phyloP scores from a whole-genome alignment of 2,329 filamentous ascomycete species.

The Dendrostoma leiphaemia region DNA sequence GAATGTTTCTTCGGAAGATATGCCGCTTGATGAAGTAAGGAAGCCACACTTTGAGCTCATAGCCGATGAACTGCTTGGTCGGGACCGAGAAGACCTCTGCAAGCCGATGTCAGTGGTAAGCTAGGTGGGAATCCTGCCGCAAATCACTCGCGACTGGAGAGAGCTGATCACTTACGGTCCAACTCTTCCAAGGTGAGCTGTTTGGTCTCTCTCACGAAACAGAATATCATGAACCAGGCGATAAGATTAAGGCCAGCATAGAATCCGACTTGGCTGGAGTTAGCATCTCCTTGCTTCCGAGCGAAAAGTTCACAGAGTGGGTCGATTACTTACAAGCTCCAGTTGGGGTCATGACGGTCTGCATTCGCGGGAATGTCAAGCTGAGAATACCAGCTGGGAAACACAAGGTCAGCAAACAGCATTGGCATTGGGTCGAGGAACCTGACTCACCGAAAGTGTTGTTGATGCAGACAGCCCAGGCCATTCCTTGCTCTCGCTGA shows the following conservation, averaged over 20 bases:
- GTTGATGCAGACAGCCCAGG: constrained; percentile 51
- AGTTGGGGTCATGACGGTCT: constrained; percentile 29
- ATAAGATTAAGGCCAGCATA: constrained; percentile 56
- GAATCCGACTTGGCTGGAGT: constrained; percentile 40
- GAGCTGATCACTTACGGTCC: constrained; percentile 34
- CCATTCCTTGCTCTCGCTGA: constrained; percentile 71
- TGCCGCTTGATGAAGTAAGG: constrained; percentile 37
- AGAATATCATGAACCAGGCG: constrained; percentile 55
- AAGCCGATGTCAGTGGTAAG: neutral
- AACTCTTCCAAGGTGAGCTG: constrained; percentile 57
- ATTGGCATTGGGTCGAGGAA: too few relatives aligned
- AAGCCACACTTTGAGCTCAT: constrained; percentile 32
- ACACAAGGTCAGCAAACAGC: constrained; percentile 8
- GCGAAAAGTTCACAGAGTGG: constrained; percentile 28
- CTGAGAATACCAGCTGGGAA: constrained; percentile 26
- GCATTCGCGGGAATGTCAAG: constrained; percentile 25
- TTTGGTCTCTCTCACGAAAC: constrained; percentile 59
- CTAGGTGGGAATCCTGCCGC: neutral
- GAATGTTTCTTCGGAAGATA: constrained; percentile 31
- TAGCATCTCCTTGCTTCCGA: constrained; percentile 25
- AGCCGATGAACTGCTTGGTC: constrained; percentile 30
- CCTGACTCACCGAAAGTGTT: constrained; percentile 41
- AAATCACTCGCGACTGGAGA: neutral
- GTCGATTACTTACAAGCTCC: constrained; percentile 27
- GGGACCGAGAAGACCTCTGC: constrained; percentile 33